Conservation (phyloP, 2,329 filamentous ascomycete species). For the Orbilia javanica region DNA sequence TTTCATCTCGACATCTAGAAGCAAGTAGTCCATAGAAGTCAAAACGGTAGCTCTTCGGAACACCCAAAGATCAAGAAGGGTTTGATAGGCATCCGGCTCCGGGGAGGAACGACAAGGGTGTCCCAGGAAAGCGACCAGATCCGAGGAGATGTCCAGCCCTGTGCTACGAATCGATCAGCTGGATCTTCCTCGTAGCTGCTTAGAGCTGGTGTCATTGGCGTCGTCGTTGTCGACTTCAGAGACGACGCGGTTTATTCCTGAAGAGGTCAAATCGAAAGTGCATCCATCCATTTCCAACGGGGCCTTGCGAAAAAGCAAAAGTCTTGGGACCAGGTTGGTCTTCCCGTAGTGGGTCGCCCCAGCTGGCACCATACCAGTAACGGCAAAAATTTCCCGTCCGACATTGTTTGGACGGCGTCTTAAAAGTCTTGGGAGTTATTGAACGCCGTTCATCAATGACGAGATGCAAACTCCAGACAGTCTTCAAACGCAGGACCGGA, state of each 20-base stretch:
- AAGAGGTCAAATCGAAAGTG: conserved; percentile 28
- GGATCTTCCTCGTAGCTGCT: conserved; percentile 27
- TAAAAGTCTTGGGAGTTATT: conserved; percentile 56
- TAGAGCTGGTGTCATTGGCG: conserved; percentile 9
- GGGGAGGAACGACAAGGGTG: not conserved
- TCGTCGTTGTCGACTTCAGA: conserved; percentile 17
- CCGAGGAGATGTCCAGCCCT: conserved; percentile 51
- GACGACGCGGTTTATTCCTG: conserved; percentile 19
- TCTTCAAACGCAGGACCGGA: conserved; percentile 22
- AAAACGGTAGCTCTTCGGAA: conserved; percentile 41
- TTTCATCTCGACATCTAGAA: not conserved
- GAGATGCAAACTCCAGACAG: conserved; percentile 27
- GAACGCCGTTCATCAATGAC: conserved; percentile 56
- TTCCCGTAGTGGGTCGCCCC: conserved; percentile 57
- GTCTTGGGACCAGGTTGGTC: conserved; percentile 42
- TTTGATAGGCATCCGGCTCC: conserved; percentile 6
- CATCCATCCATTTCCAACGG: conserved; percentile 8
- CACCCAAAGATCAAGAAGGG: not conserved
- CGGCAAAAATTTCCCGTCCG: conserved; percentile 51
- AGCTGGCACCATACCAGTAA: conserved; percentile 25
- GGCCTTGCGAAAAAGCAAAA: conserved; percentile 45
- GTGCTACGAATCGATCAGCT: conserved; percentile 52
- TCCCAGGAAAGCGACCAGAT: conserved; percentile 32
- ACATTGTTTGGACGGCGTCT: conserved; percentile 54
- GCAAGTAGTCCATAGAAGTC: not conserved